Conservation (phyloP, 805 yeast genomes). For the Debaryomyces tyrocola region DNA sequence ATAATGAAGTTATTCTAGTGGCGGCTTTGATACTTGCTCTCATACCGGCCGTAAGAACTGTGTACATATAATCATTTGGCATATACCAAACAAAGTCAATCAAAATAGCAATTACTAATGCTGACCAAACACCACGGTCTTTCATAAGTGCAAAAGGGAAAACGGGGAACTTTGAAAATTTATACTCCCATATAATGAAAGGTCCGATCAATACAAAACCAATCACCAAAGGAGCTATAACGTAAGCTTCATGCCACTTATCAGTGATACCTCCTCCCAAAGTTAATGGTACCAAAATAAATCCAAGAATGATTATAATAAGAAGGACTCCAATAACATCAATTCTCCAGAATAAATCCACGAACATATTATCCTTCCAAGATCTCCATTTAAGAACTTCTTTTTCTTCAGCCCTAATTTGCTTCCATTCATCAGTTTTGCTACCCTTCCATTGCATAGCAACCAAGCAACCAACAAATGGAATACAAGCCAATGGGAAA, state of each 20-base stretch:
- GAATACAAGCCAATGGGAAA: slow-evolving; percentile 65
- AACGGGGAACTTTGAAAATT: too few relatives aligned
- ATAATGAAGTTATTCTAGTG: too few relatives aligned
- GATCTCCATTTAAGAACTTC: slow-evolving; percentile 34
- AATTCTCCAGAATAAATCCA: slow-evolving; percentile 57
- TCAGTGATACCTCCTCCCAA: slow-evolving; percentile 41
- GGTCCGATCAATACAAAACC: too few relatives aligned
- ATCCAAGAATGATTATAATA: slow-evolving; percentile 56
- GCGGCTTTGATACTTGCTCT: too few relatives aligned
- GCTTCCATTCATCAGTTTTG: slow-evolving; percentile 52
- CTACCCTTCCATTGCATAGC: slow-evolving; percentile 59
- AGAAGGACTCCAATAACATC: slow-evolving; percentile 65
- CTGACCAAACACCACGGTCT: too few relatives aligned
- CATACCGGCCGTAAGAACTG: too few relatives aligned
- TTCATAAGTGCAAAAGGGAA: too few relatives aligned
- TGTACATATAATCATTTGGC: too few relatives aligned
- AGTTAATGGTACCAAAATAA: slow-evolving; percentile 71
- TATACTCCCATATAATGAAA: too few relatives aligned
- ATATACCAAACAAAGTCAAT: too few relatives aligned
- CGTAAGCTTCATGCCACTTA: slow-evolving; percentile 45
- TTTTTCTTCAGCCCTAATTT: slow-evolving; percentile 39
- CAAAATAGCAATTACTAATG: too few relatives aligned
- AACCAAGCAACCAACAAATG: slow-evolving; percentile 50
- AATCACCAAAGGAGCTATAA: too few relatives aligned
- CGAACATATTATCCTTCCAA: slow-evolving; percentile 17